Evolutionary conservation across 768 basidiomycete species (phyloP), one percentile per base, ranked within the genome.

Genomic region (Albatrellus ellisii): DNA sequence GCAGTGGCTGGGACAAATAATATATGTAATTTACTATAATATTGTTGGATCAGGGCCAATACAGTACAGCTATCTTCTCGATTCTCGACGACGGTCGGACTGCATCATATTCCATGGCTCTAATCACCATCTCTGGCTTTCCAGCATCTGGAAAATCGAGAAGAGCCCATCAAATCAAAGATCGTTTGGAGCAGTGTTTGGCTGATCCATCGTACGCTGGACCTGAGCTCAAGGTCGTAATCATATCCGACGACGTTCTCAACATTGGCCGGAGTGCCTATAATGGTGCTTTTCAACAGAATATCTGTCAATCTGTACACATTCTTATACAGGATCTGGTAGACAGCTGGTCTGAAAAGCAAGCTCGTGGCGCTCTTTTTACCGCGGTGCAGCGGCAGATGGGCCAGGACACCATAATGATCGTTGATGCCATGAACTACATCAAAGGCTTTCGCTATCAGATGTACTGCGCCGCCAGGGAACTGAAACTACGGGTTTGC

Each of bases 361-460:
- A 85, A 10, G 89, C 89, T 0, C 71, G 95, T 22, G 87, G 72
- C 4, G 68, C 82, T 9, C 68, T 94, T 17, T 89, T 94, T 58
- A 77, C 90, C 1, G 75, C 86, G 1, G 66, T 91, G 39, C 87
- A 82, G 51, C 70, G 95, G 10, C 68, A 73, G 26, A 68, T 99
- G 49, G 68, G 71, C 18, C 58, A 61, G 26, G 77, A 86, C 52
- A 83, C 76, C 0, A 75, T 97, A 52, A 69, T 95, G 44, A 84
- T 99, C 50, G 71, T 91, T 46, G 95, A 99, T 55, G 76, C 80
- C 11, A 71, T 85, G 51, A 98, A 98, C 56, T 97, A 99, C 61
- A 98, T 98, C 70, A 98, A 99, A 58, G 94, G 94, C 9, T 95
- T 90, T 57, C 78, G 95, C 24, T 99, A 99, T 60, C 95, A 99